Evolutionary conservation across 73 alveolate genomes (phyloP), one percentile per base, ranked within the genome.

Genomic region (Paramecium octaurelia): DNA sequence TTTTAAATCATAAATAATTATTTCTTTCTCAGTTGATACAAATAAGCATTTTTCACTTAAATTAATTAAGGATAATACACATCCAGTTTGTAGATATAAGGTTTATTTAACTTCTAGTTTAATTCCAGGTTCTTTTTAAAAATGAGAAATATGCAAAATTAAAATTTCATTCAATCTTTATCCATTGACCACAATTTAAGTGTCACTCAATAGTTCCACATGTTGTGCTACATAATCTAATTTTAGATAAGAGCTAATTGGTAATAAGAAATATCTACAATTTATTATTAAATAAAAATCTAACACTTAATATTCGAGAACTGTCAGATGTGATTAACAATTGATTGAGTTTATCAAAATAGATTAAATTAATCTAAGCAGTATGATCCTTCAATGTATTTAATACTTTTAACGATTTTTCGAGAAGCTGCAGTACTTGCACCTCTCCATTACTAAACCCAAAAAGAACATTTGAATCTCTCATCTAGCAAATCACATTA

Each of bases 341-440:
- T 14, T 35, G 7, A 35, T 75, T 21, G 10, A 35, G 4, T 29
- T 29, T 38, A 75, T 75, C 88, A 75, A 35, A 75, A 38, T 9
- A 23, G 23, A 75, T 75, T 38, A 75, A 38, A 38, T 42, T 75
- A 10, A 75, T 36, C 40, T 35, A 42, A 35, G 40, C 35, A 36
- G 58, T 75, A 20, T 75, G 88, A 75, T 75, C 88, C 20, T 75
- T 29, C 21, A 75, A 75, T 21, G 58, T n/a, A 75, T 75, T 75
- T 42, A 42, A 35, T 3, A 75, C 46, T 35, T 38, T 42, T 11
- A 75, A 16, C 23, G 23, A 16, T 14, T 68, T 68, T 7, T 35
- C 48, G 6, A 24, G 27, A 1, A 7, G 16, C 7, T 68, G 12
- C 11, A 68, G n/a, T 14, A 68, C 85, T 68, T 64, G 12, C 14